phyloP scores from a whole-genome alignment of 768 basidiomycete species.

The Serendipita sp. region DNA sequence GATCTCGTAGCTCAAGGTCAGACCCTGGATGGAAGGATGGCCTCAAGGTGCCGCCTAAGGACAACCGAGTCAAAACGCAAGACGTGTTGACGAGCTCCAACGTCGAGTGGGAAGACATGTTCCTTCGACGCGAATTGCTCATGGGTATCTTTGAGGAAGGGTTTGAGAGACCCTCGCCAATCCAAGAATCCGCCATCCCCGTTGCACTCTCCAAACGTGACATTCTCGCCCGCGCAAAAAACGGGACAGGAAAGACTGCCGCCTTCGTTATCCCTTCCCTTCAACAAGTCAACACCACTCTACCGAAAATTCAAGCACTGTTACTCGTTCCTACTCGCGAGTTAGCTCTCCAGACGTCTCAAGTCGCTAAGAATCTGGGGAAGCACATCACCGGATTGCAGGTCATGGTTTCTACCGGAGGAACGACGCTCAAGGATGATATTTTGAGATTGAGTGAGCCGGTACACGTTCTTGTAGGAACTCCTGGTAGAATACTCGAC shows the following conservation, averaged over 20 bases:
- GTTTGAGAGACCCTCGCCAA: slow-evolving; percentile 90
- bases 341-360: slow-evolving; percentile 93
- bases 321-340: slow-evolving; percentile 98
- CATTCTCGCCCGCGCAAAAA: slow-evolving; percentile 88
- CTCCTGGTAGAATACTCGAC: slow-evolving; percentile 91
- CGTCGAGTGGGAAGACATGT: slow-evolving; percentile 90
- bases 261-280: slow-evolving; percentile 97
- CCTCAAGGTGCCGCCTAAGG: slow-evolving; percentile 78
- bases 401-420: slow-evolving; percentile 99
- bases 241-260: slow-evolving; percentile 95
- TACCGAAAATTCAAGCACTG: slow-evolving; percentile 85
- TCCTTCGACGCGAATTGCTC: slow-evolving; percentile 80
- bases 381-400: slow-evolving; percentile 80
- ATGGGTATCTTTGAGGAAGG: slow-evolving; percentile 99
- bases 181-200: slow-evolving; percentile 98
- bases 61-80: slow-evolving; percentile 78
- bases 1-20: not conserved
- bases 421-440: slow-evolving; percentile 95
- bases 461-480: slow-evolving; percentile 94
- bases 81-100: slow-evolving; percentile 92
- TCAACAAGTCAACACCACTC: slow-evolving; percentile 73
- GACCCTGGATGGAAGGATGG: slow-evolving; percentile 45
- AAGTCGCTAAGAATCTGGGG: slow-evolving; percentile 93
- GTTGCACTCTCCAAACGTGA: slow-evolving; percentile 87
- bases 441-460: slow-evolving; percentile 79